Percentiles rank a stretch among this genome's conserved stretches.
Conservation (phyloP, 192 early-diverging fungal genomes). For the Coemansia umbellata region DNA sequence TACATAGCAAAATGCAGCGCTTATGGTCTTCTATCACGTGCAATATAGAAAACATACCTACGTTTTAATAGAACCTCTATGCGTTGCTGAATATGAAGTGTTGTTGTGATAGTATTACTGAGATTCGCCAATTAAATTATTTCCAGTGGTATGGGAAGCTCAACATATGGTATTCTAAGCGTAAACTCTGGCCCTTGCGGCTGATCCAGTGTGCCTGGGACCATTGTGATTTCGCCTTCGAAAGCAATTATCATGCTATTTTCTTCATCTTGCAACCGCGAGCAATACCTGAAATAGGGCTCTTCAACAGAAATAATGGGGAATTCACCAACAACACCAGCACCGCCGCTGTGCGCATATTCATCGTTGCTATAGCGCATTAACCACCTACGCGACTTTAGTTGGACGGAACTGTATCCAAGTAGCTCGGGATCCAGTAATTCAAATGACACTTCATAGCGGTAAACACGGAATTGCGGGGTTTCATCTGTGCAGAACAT, state of each 20-base stretch:
- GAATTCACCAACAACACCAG: constrained; percentile 37
- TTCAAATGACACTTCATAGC: constrained; percentile 43
- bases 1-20: background rate
- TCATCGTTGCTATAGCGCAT: constrained; percentile 19
- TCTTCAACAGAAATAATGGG: constrained; percentile 15
- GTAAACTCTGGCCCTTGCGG: constrained; percentile 27
- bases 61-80: no score
- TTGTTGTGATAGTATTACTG: no score
- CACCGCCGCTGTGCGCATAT: constrained; percentile 9
- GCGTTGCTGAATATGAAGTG: no score
- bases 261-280: constrained; percentile 31
- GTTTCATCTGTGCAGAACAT: constrained; percentile 48
- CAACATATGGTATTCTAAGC: constrained; percentile 23
- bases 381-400: constrained; percentile 34
- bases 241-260: constrained; percentile 19
- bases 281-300: constrained; percentile 36
- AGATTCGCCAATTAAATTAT: no score
- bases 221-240: constrained; percentile 36
- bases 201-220: constrained; percentile 35
- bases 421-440: constrained; percentile 14
- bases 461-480: constrained; percentile 22
- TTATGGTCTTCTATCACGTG: background rate
- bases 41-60: no score
- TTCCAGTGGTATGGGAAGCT: constrained; percentile 36
- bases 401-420: constrained; percentile 18